Evolutionary conservation across 2,329 filamentous ascomycete species (phyloP).

Genomic region (Exophiala spinifera): DNA sequence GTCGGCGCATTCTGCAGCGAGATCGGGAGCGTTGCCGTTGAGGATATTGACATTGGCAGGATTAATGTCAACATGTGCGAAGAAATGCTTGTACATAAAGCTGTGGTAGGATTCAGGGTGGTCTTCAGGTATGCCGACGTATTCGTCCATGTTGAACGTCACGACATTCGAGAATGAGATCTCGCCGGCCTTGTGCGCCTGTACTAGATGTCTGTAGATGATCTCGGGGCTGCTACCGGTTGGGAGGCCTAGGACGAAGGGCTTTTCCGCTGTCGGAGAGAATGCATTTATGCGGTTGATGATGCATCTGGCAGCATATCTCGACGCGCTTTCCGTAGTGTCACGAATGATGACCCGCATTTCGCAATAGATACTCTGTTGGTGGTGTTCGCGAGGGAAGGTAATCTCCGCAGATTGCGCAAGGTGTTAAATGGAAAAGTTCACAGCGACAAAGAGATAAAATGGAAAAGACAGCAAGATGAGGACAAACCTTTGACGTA

Average conservation of each 20-base stretch:
- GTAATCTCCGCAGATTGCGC: background rate
- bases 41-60: conserved; percentile 82
- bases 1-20: conserved; percentile 71
- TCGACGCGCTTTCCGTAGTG: conserved; percentile 64
- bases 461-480: background rate
- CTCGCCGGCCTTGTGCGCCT: conserved; percentile 45
- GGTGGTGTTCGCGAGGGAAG: background rate
- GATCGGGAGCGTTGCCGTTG: conserved; percentile 72
- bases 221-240: conserved; percentile 77
- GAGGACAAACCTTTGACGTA: conserved; percentile 24
- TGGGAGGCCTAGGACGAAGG: conserved; percentile 79
- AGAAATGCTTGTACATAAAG: conserved; percentile 93
- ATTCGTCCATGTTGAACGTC: conserved; percentile 94
- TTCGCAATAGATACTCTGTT: conserved; percentile 2
- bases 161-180: conserved; percentile 86
- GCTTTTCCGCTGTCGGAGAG: conserved; percentile 66
- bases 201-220: conserved; percentile 73
- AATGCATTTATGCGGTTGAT: conserved; percentile 77
- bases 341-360: conserved; percentile 85
- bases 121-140: conserved; percentile 76
- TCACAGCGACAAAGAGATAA: background rate
- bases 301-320: conserved; percentile 78
- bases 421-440: background rate
- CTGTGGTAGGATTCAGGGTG: conserved; percentile 85
- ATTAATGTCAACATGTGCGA: conserved; percentile 77